A percentile compares a stretch with the other conserved stretches of the same genome.
phyloP scores from a whole-genome alignment of 1,139 yeast genomes.

The Yamadazyma diddensiae region DNA sequence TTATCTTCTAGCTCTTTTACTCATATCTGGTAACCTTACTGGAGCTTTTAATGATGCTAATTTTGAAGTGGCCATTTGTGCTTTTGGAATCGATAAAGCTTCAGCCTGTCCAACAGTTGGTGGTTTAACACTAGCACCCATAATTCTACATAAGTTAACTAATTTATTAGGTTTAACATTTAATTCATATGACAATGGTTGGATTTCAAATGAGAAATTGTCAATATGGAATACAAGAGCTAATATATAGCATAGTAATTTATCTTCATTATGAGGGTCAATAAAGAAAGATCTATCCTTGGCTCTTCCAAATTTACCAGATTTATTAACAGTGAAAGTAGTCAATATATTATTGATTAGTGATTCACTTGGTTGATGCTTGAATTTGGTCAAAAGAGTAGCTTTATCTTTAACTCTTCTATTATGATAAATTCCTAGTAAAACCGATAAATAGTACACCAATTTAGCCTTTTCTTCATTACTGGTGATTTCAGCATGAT shows the following conservation, averaged over 20 bases:
- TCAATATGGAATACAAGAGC: slow-evolving; percentile 74
- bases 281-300: slow-evolving; percentile 71
- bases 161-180: slow-evolving; percentile 77
- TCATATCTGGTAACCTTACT: slow-evolving; percentile 81
- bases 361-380: slow-evolving; percentile 64
- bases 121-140: slow-evolving; percentile 78
- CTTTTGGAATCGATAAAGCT: slow-evolving; percentile 72
- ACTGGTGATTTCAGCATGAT: slow-evolving; percentile 36
- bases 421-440: slow-evolving; percentile 75
- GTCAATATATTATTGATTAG: slow-evolving; percentile 72
- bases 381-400: slow-evolving; percentile 56
- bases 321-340: slow-evolving; percentile 64
- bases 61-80: slow-evolving; percentile 65
- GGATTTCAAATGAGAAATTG: slow-evolving; percentile 68
- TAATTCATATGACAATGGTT: slow-evolving; percentile 82
- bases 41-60: slow-evolving; percentile 87
- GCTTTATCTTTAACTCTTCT: slow-evolving; percentile 63
- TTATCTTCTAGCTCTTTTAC: slow-evolving; percentile 56
- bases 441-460: slow-evolving; percentile 72
- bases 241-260: slow-evolving; percentile 73
- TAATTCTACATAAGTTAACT: slow-evolving; percentile 64
- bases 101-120: slow-evolving; percentile 82
- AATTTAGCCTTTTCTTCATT: slow-evolving; percentile 62
- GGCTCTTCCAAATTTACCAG: slow-evolving; percentile 68
- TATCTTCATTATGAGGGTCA: slow-evolving; percentile 87